Base-by-base conservation (phyloP, 306 rosid species). In the Datisca glomerata region DNA sequence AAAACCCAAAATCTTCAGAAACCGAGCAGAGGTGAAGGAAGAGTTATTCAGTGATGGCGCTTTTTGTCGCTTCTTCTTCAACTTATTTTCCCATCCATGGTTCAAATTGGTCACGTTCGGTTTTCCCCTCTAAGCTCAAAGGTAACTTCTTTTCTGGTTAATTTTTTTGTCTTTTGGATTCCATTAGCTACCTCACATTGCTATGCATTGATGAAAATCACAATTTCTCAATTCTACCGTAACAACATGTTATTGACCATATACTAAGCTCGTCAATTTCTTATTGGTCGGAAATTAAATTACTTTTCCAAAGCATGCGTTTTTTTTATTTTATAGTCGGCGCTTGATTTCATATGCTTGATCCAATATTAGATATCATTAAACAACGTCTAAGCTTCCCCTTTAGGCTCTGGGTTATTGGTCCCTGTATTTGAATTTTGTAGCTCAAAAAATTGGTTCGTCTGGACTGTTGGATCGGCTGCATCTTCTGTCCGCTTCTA, bases 371-470 rank as follows among this genome's bases (percentile, higher is more conserved):
- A n/a, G n/a, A n/a, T n/a, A n/a, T n/a, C n/a, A n/a, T n/a, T n/a
- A n/a, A n/a, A n/a, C n/a, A n/a, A n/a, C n/a, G n/a, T n/a, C n/a
- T n/a, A n/a, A n/a, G n/a, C n/a, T 8, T n/a, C 12, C 35, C 35
- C 35, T 29, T n/a, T 2, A 0, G 12, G 2, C 12, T 29, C n/a
- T 1, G 9, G 14, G 2, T 31, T 14, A 31, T 14, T 31, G n/a
- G n/a, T 31, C n/a, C n/a, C n/a, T 31, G 9, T 14, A 5, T 53
- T 43, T 34, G 2, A 18, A 23, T 11, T 47, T 77, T 47, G n/a
- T 86, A 84, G 98, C 57, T 57, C 22, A 73, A 3, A 77, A 55
- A 46, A 24, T 78, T 40, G 71, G 73, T 25, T 65, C 65, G 0
- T 15, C 78, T 31, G 48, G 72, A 27, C 14, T 68, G 57, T 31